Conservation (phyloP, 306 rosid genomes). For the Dryas octopetala region DNA sequence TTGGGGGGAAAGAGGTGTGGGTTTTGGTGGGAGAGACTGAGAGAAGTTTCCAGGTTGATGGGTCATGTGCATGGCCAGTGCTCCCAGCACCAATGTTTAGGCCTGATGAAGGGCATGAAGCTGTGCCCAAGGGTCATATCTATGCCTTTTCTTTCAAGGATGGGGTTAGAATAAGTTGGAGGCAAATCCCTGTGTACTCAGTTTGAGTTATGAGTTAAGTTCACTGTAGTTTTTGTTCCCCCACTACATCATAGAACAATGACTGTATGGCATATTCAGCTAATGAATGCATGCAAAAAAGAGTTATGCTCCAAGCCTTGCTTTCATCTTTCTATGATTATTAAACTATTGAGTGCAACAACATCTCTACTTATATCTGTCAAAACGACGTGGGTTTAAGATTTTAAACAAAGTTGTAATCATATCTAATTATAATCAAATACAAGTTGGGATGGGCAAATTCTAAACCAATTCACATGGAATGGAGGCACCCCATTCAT, state of each 20-base stretch:
- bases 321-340: too few species aligned
- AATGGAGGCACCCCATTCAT: too few species aligned
- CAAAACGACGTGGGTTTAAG: too few species aligned
- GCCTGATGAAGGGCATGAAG: conserved; percentile 10
- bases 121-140: conserved; percentile 13
- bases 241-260: neutral
- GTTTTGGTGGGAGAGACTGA: conserved; percentile 20
- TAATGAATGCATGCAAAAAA: neutral
- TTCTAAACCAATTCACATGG: neutral
- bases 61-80: conserved; percentile 8
- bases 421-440: neutral
- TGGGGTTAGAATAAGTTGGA: conserved; percentile 9
- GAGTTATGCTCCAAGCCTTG: neutral
- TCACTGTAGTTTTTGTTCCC: neutral
- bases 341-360: too few species aligned
- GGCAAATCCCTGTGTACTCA: conserved; percentile 10
- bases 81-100: conserved; percentile 4
- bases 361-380: too few species aligned
- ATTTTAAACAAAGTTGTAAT: neutral
- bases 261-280: neutral
- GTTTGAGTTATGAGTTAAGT: neutral
- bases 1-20: conserved; percentile 15
- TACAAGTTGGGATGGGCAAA: neutral
- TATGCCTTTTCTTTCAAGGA: neutral
- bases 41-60: neutral